Conservation (phyloP, 2,329 filamentous ascomycete species). For the Orbilia quercus region DNA sequence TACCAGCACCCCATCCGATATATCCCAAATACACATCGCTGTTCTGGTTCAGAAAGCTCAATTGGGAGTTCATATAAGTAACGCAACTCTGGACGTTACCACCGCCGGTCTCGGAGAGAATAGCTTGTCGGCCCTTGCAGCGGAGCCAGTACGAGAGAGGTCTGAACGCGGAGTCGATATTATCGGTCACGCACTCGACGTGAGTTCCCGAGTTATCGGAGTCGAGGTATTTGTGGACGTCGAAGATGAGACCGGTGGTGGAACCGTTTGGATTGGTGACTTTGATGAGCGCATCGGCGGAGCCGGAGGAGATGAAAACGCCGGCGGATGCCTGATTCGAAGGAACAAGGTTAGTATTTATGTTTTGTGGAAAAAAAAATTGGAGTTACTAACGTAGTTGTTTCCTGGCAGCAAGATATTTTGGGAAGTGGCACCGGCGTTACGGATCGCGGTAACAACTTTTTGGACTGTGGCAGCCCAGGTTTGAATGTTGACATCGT, state of each 20-base stretch:
- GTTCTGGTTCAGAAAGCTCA: constrained; percentile 61
- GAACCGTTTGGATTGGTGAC: constrained; percentile 72
- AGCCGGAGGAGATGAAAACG: constrained; percentile 67
- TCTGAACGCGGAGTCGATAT: constrained; percentile 61
- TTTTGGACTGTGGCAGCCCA: constrained; percentile 73
- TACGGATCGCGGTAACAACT: constrained; percentile 74
- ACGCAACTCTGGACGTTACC: constrained; percentile 62
- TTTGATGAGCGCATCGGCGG: constrained; percentile 67
- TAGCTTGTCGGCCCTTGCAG: constrained; percentile 61
- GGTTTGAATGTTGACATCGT: constrained; percentile 65
- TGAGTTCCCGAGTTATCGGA: constrained; percentile 70
- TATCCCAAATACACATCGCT: constrained; percentile 60
- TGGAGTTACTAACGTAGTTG: constrained; percentile 67
- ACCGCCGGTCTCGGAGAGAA: constrained; percentile 63
- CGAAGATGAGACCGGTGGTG: constrained; percentile 69
- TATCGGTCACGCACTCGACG: constrained; percentile 67
- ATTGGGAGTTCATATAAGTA: constrained; percentile 60
- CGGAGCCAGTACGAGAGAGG: constrained; percentile 63
- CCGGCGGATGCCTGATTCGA: constrained; percentile 62
- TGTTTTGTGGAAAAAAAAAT: not conserved
- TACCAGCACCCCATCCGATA: constrained; percentile 59
- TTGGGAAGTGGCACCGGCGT: constrained; percentile 71
- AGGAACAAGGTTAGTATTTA: not conserved
- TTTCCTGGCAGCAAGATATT: constrained; percentile 74
- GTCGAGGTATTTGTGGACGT: constrained; percentile 73